Conservation (phyloP, 1,284 basidiomycete species). For the Rhizoctonia solani region DNA sequence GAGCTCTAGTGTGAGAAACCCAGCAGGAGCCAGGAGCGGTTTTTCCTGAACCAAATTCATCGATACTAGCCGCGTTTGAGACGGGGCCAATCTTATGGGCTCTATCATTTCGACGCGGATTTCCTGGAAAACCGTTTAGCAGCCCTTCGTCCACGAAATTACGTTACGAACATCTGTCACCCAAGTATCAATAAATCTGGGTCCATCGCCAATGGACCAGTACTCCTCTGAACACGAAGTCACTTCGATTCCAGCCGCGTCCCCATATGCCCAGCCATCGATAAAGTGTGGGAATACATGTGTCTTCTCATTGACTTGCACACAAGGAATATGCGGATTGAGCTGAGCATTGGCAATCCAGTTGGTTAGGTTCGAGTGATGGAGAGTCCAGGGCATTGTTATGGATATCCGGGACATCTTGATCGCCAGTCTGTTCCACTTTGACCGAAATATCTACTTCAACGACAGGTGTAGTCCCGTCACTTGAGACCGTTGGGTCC, state of each 20-base stretch:
- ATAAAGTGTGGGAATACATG: slow-evolving; percentile 66
- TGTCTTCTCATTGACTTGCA: slow-evolving; percentile 44
- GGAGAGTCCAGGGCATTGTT: too few species aligned
- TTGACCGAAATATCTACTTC: slow-evolving; percentile 42
- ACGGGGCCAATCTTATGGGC: slow-evolving; percentile 29
- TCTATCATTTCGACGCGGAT: slow-evolving; percentile 24
- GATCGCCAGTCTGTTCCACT: slow-evolving; percentile 53
- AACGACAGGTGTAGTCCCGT: slow-evolving; percentile 35
- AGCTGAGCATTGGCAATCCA: too few species aligned
- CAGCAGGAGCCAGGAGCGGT: neutral
- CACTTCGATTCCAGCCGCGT: slow-evolving; percentile 64
- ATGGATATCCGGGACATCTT: too few species aligned
- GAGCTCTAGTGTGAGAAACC: neutral
- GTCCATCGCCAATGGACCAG: neutral
- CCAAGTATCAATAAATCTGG: neutral
- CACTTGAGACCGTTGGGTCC: slow-evolving; percentile 58
- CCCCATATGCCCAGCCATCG: slow-evolving; percentile 67
- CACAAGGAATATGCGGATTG: slow-evolving; percentile 1
- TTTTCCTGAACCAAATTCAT: slow-evolving; percentile 33
- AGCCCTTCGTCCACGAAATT: too few species aligned
- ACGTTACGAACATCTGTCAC: too few species aligned
- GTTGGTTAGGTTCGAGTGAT: too few species aligned
- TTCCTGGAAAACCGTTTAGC: slow-evolving; percentile 5
- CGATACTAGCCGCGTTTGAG: slow-evolving; percentile 39
- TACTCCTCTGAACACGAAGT: slow-evolving; percentile 41